These are phyloP conservation scores for Cadophora sp. DNA, from an alignment of 2,329 filamentous ascomycete genomes.

Conservation along the genomic window DNA sequence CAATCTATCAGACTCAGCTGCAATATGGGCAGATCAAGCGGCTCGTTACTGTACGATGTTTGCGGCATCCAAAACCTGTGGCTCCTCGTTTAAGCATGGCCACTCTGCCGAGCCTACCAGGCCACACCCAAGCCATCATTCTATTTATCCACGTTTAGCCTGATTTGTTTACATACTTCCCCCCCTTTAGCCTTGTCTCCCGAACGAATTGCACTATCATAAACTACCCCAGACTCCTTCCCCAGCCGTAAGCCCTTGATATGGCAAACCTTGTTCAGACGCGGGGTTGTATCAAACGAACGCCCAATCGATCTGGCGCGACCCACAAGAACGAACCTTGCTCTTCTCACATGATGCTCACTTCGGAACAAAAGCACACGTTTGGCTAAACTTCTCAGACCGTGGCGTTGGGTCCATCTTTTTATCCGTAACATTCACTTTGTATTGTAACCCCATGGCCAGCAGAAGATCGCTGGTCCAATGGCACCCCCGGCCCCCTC, in stretches of 20 bases:
- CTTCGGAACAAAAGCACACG: conserved; percentile 12
- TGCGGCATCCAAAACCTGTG: not conserved
- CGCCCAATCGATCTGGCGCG: conserved; percentile 17
- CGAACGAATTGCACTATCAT: not conserved
- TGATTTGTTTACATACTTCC: conserved; percentile 10
- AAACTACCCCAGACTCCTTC: conserved; percentile 15
- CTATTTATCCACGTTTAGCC: conserved; percentile 20
- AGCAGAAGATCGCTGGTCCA: not conserved
- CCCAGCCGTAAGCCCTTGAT: not conserved
- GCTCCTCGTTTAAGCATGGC: not conserved
- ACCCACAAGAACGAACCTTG: not conserved
- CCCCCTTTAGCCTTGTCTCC: conserved; percentile 11
- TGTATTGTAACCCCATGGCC: not conserved
- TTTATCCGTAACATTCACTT: conserved; percentile 18
- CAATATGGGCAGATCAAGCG: conserved; percentile 8
- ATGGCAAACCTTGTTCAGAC: conserved; percentile 5
- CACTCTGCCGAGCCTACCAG: conserved; percentile 6
- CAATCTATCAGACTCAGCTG: conserved; percentile 6
- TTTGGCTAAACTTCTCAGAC: conserved; percentile 20
- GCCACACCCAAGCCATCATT: not conserved
- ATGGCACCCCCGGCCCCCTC: not conserved
- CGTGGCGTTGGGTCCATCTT: conserved; percentile 19
- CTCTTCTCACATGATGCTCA: conserved; percentile 20
- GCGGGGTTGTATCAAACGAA: conserved; percentile 18
- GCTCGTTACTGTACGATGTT: conserved; percentile 16